phyloP scores from a whole-genome alignment of 192 early-diverging fungal species.

The Gryganskiella cystojenkinii region DNA sequence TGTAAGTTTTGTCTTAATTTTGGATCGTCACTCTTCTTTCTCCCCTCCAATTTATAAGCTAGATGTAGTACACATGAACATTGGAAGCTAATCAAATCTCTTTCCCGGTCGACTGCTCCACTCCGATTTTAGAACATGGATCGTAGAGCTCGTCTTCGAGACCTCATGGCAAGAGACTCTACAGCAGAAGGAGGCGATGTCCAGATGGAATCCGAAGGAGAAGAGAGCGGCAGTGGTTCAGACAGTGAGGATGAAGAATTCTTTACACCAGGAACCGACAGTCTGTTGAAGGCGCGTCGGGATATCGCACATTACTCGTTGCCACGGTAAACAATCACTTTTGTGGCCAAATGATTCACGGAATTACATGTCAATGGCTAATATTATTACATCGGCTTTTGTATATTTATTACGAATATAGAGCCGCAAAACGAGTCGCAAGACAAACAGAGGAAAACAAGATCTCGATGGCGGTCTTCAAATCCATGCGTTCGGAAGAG shows the following conservation, averaged over 20 bases:
- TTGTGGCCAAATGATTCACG: too few relatives aligned
- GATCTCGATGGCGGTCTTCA: slow-evolving; percentile 71
- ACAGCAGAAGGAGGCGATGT: slow-evolving; percentile 60
- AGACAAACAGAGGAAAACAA: slow-evolving; percentile 74
- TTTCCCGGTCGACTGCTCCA: too few relatives aligned
- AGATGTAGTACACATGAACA: too few relatives aligned
- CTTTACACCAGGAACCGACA: slow-evolving; percentile 81
- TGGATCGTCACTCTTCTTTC: too few relatives aligned
- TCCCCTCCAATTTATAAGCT: too few relatives aligned
- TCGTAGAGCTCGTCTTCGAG: slow-evolving; percentile 83
- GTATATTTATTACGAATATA: slow-evolving; percentile 15
- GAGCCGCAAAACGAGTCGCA: slow-evolving; percentile 72
- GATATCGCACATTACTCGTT: slow-evolving; percentile 82
- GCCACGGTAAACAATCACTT: too few relatives aligned
- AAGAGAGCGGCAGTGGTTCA: slow-evolving; percentile 64
- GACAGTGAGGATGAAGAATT: slow-evolving; percentile 73
- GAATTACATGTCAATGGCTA: too few relatives aligned
- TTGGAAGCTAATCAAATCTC: too few relatives aligned
- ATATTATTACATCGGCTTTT: too few relatives aligned
- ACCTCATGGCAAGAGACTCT: slow-evolving; percentile 70
- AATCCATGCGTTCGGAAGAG: slow-evolving; percentile 78
- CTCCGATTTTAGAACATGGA: slow-evolving; percentile 52
- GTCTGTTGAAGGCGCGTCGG: slow-evolving; percentile 74
- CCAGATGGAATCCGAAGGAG: slow-evolving; percentile 61
- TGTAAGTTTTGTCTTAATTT: slow-evolving; percentile 57